Conservation (phyloP, 1,284 basidiomycete species). For the Ceratobasidium sp. region DNA sequence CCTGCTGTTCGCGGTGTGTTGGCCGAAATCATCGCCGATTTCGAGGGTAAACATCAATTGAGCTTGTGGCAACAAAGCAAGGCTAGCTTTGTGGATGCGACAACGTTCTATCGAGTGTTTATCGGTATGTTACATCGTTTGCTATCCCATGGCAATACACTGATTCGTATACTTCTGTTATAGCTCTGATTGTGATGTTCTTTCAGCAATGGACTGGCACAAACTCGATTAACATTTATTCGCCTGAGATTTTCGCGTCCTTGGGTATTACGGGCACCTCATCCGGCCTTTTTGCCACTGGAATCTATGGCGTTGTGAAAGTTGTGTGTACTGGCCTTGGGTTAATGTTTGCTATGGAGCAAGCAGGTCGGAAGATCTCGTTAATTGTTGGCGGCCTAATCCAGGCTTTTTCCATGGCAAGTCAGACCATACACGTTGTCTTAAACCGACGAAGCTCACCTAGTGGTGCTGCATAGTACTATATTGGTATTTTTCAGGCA, state of each 20-base stretch:
- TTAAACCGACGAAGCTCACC: neutral
- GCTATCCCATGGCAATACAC: neutral
- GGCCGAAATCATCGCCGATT: constrained; percentile 46
- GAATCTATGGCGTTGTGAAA: constrained; percentile 49
- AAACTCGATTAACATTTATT: constrained; percentile 48
- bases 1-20: constrained; percentile 46
- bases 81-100: constrained; percentile 30
- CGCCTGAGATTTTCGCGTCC: constrained; percentile 50
- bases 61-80: constrained; percentile 46
- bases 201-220: constrained; percentile 52
- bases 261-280: constrained; percentile 52
- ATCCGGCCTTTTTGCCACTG: constrained; percentile 49
- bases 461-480: constrained; percentile 43
- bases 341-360: constrained; percentile 45
- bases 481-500: constrained; percentile 45
- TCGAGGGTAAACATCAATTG: constrained; percentile 47
- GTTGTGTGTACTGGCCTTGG: constrained; percentile 44
- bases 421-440: neutral
- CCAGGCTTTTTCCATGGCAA: constrained; percentile 44
- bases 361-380: constrained; percentile 47
- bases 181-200: constrained; percentile 49
- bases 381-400: constrained; percentile 45
- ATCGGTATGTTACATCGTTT: constrained; percentile 12
- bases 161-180: neutral
- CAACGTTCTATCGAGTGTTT: constrained; percentile 45